A percentile compares a stretch with the other conserved stretches of the same genome.
These are phyloP conservation scores for Diospyros kaki DNA, from an alignment of 148 eudicot species.

Conservation along the genomic window DNA sequence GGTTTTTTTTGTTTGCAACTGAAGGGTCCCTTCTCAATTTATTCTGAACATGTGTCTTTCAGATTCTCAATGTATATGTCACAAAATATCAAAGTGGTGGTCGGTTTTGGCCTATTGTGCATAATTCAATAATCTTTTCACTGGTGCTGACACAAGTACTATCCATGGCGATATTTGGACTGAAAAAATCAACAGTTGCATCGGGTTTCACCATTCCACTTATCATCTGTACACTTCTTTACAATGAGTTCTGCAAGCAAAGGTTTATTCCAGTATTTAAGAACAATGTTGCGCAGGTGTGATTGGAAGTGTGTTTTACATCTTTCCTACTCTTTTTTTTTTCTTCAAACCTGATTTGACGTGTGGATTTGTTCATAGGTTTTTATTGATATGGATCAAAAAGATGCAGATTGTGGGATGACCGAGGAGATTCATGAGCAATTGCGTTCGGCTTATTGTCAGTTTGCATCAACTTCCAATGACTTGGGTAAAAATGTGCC, in stretches of 20 bases:
- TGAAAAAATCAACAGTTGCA: slow-evolving; percentile 51
- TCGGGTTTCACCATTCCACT: slow-evolving; percentile 54
- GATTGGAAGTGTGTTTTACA: background rate
- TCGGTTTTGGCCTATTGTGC: slow-evolving; percentile 80
- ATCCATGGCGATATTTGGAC: slow-evolving; percentile 52
- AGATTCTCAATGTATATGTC: slow-evolving; percentile 86
- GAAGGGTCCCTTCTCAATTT: background rate
- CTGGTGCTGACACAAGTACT: slow-evolving; percentile 69
- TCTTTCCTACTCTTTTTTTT: background rate
- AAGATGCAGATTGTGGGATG: slow-evolving; percentile 55
- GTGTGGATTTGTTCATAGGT: slow-evolving; percentile 32
- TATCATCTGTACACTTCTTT: slow-evolving; percentile 58
- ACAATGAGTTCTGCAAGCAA: slow-evolving; percentile 69
- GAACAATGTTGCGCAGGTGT: slow-evolving; percentile 58
- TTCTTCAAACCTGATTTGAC: background rate
- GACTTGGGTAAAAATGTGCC: slow-evolving; percentile 17
- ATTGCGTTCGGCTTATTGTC: slow-evolving; percentile 57
- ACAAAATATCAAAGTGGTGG: slow-evolving; percentile 79
- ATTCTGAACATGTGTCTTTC: slow-evolving; percentile 20
- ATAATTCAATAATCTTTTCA: slow-evolving; percentile 65
- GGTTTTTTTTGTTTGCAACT: too few species aligned
- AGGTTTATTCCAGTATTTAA: slow-evolving; percentile 64
- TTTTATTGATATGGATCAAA: slow-evolving; percentile 76
- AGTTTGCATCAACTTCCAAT: slow-evolving; percentile 35
- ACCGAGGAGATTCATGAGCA: slow-evolving; percentile 49